phyloP scores from a whole-genome alignment of 176 grass and related monocot species.

The Hsuehochloa calcarea region DNA sequence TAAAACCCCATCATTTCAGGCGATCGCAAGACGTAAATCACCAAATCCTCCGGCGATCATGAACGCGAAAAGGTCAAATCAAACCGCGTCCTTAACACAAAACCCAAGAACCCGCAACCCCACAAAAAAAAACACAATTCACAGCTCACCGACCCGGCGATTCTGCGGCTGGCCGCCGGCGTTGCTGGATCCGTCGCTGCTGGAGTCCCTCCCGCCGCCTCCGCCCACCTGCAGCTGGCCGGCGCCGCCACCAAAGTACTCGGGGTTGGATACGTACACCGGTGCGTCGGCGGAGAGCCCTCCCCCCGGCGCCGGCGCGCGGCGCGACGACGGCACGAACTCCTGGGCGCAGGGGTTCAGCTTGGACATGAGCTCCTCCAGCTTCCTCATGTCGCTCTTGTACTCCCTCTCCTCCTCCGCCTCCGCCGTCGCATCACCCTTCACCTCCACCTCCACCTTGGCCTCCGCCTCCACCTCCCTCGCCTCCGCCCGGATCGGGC shows the following conservation, averaged over 20 bases:
- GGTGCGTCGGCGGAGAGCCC: constrained; percentile 82
- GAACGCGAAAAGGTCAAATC: constrained; percentile 29
- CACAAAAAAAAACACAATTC: background rate
- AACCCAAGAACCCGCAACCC: background rate
- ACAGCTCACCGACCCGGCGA: constrained; percentile 44
- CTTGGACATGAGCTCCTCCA: constrained; percentile 90
- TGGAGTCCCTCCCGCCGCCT: constrained; percentile 57
- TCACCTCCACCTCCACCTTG: constrained; percentile 4
- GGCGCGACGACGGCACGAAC: constrained; percentile 77
- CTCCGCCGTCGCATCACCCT: constrained; percentile 23
- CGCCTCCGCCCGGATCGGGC: constrained; percentile 37
- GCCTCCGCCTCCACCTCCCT: background rate
- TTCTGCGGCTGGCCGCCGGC: constrained; percentile 47
- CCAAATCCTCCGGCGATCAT: constrained; percentile 36
- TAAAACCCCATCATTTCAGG: constrained; percentile 25
- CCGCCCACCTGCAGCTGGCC: background rate
- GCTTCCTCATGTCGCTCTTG: constrained; percentile 81
- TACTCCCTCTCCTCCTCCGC: constrained; percentile 53
- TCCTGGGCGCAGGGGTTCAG: constrained; percentile 88
- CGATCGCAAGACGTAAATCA: constrained; percentile 12
- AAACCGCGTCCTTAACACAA: background rate
- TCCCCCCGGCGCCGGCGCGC: constrained; percentile 9
- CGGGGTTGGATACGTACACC: constrained; percentile 58
- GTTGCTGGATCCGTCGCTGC: constrained; percentile 78
- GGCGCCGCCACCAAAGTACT: constrained; percentile 16